phyloP scores from a whole-genome alignment of 352 stramenopile genomes.

The Phytophthora uliginosa region DNA sequence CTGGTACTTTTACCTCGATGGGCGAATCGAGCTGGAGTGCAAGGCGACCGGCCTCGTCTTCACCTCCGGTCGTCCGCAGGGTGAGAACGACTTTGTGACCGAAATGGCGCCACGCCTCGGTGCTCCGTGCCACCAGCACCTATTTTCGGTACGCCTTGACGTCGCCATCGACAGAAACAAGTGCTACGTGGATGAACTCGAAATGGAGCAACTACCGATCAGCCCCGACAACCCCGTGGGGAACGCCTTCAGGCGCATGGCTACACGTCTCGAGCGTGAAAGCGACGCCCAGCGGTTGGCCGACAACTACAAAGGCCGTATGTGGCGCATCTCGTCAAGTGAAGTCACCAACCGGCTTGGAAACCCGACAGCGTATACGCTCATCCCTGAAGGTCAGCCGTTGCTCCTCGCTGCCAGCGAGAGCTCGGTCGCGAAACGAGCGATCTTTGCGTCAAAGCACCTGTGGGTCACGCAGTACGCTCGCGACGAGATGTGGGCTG shows the following conservation, averaged over 20 bases:
- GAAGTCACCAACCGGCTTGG: slow-evolving; percentile 60
- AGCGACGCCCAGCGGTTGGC: slow-evolving; percentile 51
- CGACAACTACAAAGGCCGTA: slow-evolving; percentile 55
- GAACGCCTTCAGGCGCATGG: slow-evolving; percentile 34
- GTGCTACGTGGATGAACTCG: slow-evolving; percentile 54
- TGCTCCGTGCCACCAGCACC: slow-evolving; percentile 78
- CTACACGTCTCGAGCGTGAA: slow-evolving; percentile 58
- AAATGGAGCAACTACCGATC: slow-evolving; percentile 53
- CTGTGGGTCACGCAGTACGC: slow-evolving; percentile 81
- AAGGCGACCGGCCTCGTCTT: slow-evolving; percentile 82
- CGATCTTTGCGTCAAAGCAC: slow-evolving; percentile 66
- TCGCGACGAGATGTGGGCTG: slow-evolving; percentile 55
- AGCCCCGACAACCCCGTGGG: slow-evolving; percentile 57
- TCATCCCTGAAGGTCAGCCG: slow-evolving; percentile 60
- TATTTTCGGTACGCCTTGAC: slow-evolving; percentile 81
- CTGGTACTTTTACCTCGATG: slow-evolving; percentile 78
- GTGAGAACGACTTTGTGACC: slow-evolving; percentile 52
- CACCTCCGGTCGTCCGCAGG: slow-evolving; percentile 65
- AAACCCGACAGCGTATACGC: slow-evolving; percentile 63
- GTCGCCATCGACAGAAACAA: slow-evolving; percentile 74
- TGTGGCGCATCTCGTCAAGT: slow-evolving; percentile 72
- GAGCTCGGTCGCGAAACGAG: slow-evolving; percentile 58
- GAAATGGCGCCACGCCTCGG: slow-evolving; percentile 68
- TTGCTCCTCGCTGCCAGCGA: slow-evolving; percentile 56
- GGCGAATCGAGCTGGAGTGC: slow-evolving; percentile 80